Evolutionary conservation across 148 eudicot species (phyloP).

Genomic region (Camellia lanceoleosa): DNA sequence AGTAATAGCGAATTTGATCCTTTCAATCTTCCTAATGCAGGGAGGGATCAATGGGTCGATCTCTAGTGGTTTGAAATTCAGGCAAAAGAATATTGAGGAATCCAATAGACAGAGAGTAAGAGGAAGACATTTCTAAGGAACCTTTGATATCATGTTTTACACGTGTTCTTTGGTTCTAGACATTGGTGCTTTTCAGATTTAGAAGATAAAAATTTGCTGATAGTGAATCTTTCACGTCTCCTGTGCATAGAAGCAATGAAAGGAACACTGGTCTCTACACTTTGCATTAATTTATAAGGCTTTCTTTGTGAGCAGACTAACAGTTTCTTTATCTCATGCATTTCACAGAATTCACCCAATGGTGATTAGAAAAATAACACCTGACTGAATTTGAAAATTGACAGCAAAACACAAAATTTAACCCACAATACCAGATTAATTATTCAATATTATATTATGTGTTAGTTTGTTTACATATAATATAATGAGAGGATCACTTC

Average conservation of each 20-base stretch:
- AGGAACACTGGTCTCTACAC: not conserved
- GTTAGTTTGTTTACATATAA: no score
- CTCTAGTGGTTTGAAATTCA: slow-evolving; percentile 56
- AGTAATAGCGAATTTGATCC: not conserved
- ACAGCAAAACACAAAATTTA: no score
- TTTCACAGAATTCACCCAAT: not conserved
- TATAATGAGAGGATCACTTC: no score
- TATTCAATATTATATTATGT: no score
- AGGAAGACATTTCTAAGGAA: slow-evolving; percentile 32
- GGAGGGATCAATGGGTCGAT: slow-evolving; percentile 62
- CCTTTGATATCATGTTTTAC: slow-evolving; percentile 34
- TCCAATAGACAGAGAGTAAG: slow-evolving; percentile 29
- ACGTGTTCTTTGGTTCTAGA: not conserved
- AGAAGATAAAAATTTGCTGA: not conserved
- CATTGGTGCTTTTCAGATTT: not conserved
- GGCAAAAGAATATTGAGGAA: slow-evolving; percentile 43
- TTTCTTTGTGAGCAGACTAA: not conserved
- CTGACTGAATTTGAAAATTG: no score
- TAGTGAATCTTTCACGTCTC: not conserved
- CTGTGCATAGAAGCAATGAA: not conserved
- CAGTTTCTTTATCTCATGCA: not conserved
- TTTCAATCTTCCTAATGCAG: slow-evolving; percentile 29
- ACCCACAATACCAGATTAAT: no score
- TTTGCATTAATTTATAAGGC: not conserved
- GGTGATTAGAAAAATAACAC: no score